Percentiles rank a stretch among this genome's conserved stretches.
phyloP scores from a whole-genome alignment of 176 grass and related monocot species.

The Bothriochloa decipiens region DNA sequence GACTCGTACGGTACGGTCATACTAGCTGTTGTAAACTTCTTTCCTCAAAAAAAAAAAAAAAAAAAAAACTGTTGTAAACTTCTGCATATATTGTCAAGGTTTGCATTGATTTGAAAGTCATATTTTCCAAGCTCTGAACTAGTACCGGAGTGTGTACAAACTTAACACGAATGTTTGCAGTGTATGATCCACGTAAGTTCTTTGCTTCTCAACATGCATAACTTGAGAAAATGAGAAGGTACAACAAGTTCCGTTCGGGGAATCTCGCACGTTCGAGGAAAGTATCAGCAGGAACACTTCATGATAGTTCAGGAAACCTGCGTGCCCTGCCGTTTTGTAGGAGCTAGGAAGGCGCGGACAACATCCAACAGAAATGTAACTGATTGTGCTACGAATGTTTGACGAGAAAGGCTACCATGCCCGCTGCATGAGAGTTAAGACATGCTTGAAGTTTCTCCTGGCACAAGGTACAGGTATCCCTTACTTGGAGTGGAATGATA shows the following conservation, averaged over 20 bases:
- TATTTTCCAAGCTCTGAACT: too few species aligned
- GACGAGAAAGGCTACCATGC: not conserved
- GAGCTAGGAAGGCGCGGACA: not conserved
- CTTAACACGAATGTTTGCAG: not conserved
- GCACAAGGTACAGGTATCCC: slow-evolving; percentile 18
- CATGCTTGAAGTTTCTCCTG: not conserved
- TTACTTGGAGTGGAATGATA: not conserved
- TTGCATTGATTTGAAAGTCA: not conserved
- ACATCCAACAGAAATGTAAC: not conserved
- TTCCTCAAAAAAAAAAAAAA: too few species aligned
- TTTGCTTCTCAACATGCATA: not conserved
- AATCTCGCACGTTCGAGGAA: not conserved
- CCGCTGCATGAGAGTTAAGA: not conserved
- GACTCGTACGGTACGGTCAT: not conserved
- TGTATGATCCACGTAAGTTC: not conserved
- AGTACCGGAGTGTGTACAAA: not conserved
- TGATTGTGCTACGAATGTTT: not conserved
- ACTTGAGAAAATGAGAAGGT: not conserved
- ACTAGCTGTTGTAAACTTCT: not conserved
- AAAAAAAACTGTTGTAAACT: too few species aligned
- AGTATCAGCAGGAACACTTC: not conserved
- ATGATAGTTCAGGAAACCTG: not conserved
- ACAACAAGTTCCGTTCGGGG: not conserved
- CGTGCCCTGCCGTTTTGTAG: not conserved
- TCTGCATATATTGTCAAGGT: not conserved